A percentile compares a stretch with the other conserved stretches of the same genome.
phyloP scores from a whole-genome alignment of 1,284 basidiomycete genomes.

The Uromyces viciae-fabae region DNA sequence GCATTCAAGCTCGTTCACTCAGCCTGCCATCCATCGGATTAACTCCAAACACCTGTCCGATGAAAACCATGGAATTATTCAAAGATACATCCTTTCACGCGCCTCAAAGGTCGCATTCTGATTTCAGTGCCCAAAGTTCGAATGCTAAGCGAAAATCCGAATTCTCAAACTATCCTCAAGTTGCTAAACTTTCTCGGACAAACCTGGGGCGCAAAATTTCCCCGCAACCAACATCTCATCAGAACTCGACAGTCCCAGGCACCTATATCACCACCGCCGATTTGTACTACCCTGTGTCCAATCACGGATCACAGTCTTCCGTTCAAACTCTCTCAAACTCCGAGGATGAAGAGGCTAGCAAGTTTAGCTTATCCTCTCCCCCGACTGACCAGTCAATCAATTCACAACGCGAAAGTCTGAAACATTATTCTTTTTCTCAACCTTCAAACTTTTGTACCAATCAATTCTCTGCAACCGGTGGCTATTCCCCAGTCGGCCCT shows the following conservation, averaged over 20 bases:
- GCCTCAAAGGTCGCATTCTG: too few species aligned
- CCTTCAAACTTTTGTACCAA: neutral
- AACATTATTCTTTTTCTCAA: neutral
- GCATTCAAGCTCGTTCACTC: neutral
- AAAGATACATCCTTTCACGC: too few species aligned
- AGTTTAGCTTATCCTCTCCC: neutral
- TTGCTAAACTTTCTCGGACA: constrained; percentile 14
- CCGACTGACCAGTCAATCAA: neutral
- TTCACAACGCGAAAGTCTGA: neutral
- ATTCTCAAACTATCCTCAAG: neutral
- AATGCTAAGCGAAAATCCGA: constrained; percentile 11
- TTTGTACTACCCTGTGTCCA: neutral
- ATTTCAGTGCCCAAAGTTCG: neutral
- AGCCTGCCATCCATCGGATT: neutral
- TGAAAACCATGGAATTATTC: neutral
- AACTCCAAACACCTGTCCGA: neutral
- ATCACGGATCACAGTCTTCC: constrained; percentile 16
- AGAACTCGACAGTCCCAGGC: constrained; percentile 2
- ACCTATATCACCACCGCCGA: neutral
- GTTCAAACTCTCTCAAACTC: constrained; percentile 11
- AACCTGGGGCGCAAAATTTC: constrained; percentile 9
- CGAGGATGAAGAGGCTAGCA: constrained; percentile 16
- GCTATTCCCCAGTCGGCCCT: constrained; percentile 2
- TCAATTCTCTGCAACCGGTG: neutral
- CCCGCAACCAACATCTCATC: neutral